Evolutionary conservation across 1,284 basidiomycete genomes (phyloP), one percentile per base, ranked within the genome.

Genomic region (Sanghuangporus weigelae): DNA sequence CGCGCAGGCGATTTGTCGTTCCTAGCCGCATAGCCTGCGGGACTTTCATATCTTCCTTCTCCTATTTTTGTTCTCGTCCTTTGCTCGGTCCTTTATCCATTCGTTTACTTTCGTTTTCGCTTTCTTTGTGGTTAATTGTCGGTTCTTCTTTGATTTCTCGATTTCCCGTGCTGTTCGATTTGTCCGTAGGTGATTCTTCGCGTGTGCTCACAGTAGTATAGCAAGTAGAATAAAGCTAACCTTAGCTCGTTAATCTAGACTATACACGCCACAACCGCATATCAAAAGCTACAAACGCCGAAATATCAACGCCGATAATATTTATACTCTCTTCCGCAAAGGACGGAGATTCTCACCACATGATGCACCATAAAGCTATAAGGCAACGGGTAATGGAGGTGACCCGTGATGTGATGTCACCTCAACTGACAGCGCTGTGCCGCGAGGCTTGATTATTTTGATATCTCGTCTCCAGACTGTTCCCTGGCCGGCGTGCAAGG

Each of bases 381-480:
- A n/a, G n/a, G 26, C 26, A 31, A 31, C 26, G 3, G 26, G 26
- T 3, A 4, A 31, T 31, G 26, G 26, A 31, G 26, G 26, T 19
- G 19, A 50, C 48, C 16, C 50, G 50, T 54, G 53, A 54, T 51
- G 50, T 54, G 53, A 54, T 51, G 50, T 26, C 50, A 54, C 31
- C 26, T 12, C 14, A 36, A 53, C 4, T 31, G 26, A 31, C 26
- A 4, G 26, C 26, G 26, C 26, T 31, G n/a, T 4, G 31, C 51
- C 35, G 11, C 35, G 53, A 38, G 53, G 26, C 31, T 2, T 4
- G 51, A 54, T n/a, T n/a, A n/a, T n/a, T n/a, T n/a, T n/a, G n/a
- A n/a, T n/a, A n/a, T n/a, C n/a, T n/a, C n/a, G n/a, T n/a, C n/a
- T 31, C 26, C 26, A 31, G 19, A 31, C 16, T 7, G 19, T 54